Evolutionary conservation across 495 filamentous ascomycete species (phyloP), one percentile per base, ranked within the genome.

Genomic region (Penicillium waksmanii): DNA sequence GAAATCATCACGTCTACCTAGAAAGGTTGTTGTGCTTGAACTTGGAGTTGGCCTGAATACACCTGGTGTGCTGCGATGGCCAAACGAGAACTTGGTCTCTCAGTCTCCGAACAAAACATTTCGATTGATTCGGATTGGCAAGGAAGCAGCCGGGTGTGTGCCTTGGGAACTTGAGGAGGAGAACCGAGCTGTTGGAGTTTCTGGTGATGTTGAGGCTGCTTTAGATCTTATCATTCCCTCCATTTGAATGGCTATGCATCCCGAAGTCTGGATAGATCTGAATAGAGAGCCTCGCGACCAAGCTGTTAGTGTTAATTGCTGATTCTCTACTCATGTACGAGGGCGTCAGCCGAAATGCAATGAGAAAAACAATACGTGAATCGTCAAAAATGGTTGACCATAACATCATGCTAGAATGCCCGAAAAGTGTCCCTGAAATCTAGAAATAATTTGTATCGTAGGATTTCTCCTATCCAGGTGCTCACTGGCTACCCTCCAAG

Each of bases 401-500:
- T 31, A 31, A 31, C 27, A 31, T 31, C 27, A 31, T 31, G 50
- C 60, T 57, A 47, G 47, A 56, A 62, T 54, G 33, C 34, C 55
- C 33, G 11, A 25, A 33, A 13, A 42, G 33, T 40, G 12, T 27
- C 3, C 46, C 23, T 11, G 9, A 15, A 48, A 5, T 48, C 46
- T 48, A 48, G 17, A 15, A 48, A 23, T 48, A 12, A 27, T 3
- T 25, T 25, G 10, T 27, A 48, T 9, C 27, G 8, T 31, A 31
- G 27, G 27, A 31, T 31, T 31, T 9, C 27, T 9, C 27, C 8
- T 8, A 5, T 9, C 27, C 27, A 31, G 8, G 8, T 31, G 27
- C 42, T 36, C 46, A 42, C 47, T 42, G 53, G 33, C 75, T 62
- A 46, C 56, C 60, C 55, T 82, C 78, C 70, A 83, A 64, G 58